Evolutionary conservation across 768 basidiomycete species (phyloP), one percentile per base, ranked within the genome.

Genomic region (Boletus sensibilis): DNA sequence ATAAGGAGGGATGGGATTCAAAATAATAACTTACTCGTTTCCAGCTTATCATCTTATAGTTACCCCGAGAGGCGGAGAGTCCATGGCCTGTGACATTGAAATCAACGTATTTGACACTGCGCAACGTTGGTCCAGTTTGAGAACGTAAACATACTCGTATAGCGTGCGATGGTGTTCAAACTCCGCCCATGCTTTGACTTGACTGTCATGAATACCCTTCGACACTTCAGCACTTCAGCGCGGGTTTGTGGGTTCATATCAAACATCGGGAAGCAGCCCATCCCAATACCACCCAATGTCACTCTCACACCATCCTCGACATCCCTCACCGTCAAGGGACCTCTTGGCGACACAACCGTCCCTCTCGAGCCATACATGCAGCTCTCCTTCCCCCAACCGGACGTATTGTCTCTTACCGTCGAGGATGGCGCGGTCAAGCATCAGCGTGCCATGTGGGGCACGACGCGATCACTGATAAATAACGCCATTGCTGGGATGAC

Each of bases 371-470:
- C 79, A 2, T 80, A 76, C 65, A 76, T 85, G 71, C 64, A 65
- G 27, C 66, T 81, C 53, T 58, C 69, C 8, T 72, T 72, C 50
- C 68, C 68, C 33, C 61, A 72, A 29, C 66, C 70, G 6, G 60
- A 72, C 25, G 67, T 71, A 1, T 57, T 81, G 37, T 59, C 72
- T 5, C 69, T 81, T 34, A 43, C 68, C 25, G 76, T 82, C 20
- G 80, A 88, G 61, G 79, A 93, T 64, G 78, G 88, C 1, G 76
- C 79, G 40, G 68, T 84, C 49, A 90, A 92, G 70, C 75, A 83
- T 50, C 95, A 98, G 72, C 84, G 92, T 41, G 83, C 88, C 55
- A 88, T 92, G 81, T 98, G 96, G 95, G 96, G 96, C n/a, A 85
- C 92, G 43, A 95, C 92, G 14, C 85, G 95, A 51, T 89, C 94